These are phyloP conservation scores for Coleophoma cylindrospora DNA, from an alignment of 2,329 filamentous ascomycete genomes.

Conservation along the genomic window DNA sequence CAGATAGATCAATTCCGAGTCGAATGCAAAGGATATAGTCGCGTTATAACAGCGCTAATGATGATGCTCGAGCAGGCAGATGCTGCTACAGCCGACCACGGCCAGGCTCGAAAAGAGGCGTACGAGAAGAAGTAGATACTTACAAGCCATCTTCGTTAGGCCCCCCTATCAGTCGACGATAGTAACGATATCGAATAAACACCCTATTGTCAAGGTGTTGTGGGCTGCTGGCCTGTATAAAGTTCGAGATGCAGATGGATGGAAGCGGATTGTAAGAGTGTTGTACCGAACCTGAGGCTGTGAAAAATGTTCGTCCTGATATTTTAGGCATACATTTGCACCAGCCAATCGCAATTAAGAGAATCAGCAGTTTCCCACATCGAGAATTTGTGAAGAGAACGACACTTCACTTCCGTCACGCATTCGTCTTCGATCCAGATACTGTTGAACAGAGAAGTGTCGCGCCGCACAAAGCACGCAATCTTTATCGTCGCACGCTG, in stretches of 20 bases:
- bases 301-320: background rate
- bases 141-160: constrained; percentile 32
- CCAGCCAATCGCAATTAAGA: background rate
- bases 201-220: background rate
- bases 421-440: background rate
- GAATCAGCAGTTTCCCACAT: background rate
- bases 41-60: constrained; percentile 2
- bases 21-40: constrained; percentile 11
- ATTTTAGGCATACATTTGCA: background rate
- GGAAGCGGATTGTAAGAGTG: background rate
- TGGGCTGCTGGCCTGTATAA: background rate
- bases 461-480: too few species aligned
- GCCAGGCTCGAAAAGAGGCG: constrained; percentile 6
- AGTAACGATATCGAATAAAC: background rate
- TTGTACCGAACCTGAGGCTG: background rate
- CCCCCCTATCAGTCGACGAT: constrained; percentile 11
- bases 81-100: constrained; percentile 12
- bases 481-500: background rate
- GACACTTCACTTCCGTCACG: background rate
- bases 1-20: constrained; percentile 5
- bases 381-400: background rate
- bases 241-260: background rate
- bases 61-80: constrained; percentile 18
- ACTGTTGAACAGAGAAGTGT: too few species aligned
- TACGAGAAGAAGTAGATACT: constrained; percentile 18